Conservation (phyloP, 2,329 filamentous ascomycete genomes). For the Venturia oleaginea region DNA sequence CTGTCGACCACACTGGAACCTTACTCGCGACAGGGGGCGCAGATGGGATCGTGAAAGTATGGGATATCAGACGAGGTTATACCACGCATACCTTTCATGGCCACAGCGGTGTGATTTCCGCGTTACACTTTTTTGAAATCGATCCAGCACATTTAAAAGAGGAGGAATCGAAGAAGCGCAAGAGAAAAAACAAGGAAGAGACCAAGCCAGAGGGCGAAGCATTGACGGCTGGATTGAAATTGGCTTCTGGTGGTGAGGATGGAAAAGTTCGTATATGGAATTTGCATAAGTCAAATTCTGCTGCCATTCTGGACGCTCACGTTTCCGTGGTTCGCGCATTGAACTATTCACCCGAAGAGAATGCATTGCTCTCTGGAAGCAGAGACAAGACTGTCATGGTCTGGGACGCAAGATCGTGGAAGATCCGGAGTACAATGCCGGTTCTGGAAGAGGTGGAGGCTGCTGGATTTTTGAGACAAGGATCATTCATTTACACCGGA, state of each 20-base stretch:
- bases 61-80: constrained; percentile 86
- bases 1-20: constrained; percentile 79
- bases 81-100: constrained; percentile 93
- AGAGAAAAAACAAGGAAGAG: constrained; percentile 32
- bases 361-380: constrained; percentile 71
- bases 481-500: constrained; percentile 68
- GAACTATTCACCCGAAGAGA: constrained; percentile 67
- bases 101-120: constrained; percentile 83
- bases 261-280: constrained; percentile 91
- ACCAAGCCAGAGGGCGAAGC: constrained; percentile 38
- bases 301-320: constrained; percentile 78
- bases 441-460: constrained; percentile 79
- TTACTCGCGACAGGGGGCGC: constrained; percentile 86
- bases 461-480: constrained; percentile 67
- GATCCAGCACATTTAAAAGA: constrained; percentile 30
- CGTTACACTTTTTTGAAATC: constrained; percentile 82
- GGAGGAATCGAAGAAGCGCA: constrained; percentile 30
- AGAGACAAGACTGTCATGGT: constrained; percentile 90
- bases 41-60: constrained; percentile 90
- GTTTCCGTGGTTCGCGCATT: constrained; percentile 88
- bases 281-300: constrained; percentile 68
- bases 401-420: constrained; percentile 86
- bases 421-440: constrained; percentile 67
- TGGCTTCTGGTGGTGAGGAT: constrained; percentile 89
- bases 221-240: constrained; percentile 55